Evolutionary conservation across 495 filamentous ascomycete genomes (phyloP).

Genomic region (Parathielavia hyrcaniae): DNA sequence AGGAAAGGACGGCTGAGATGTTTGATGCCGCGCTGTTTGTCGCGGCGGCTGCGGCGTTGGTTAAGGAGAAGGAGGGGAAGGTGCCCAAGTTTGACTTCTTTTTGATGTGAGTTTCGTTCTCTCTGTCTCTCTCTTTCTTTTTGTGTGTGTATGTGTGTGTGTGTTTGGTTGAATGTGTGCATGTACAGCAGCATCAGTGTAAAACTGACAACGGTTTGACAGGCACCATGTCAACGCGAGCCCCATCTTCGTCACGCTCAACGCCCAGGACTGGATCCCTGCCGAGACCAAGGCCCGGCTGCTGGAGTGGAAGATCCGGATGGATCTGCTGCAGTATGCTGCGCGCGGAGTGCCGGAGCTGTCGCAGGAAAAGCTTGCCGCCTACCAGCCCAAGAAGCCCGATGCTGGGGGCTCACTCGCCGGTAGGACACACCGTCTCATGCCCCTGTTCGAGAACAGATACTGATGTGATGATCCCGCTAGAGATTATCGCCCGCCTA

Average conservation of each 20-base stretch:
- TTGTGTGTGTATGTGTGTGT: neutral
- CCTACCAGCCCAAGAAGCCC: conserved; percentile 43
- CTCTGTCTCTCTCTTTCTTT: neutral
- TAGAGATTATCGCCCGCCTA: conserved; percentile 51
- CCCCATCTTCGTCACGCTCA: conserved; percentile 39
- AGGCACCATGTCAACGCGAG: conserved; percentile 42
- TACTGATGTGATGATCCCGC: neutral
- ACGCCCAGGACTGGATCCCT: conserved; percentile 38
- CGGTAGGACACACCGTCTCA: neutral
- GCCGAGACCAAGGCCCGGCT: conserved; percentile 52
- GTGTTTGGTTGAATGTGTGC: neutral
- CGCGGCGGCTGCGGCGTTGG: conserved; percentile 50
- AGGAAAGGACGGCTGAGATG: conserved; percentile 71
- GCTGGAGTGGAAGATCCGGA: conserved; percentile 68
- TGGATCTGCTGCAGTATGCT: conserved; percentile 62
- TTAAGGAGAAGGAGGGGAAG: conserved; percentile 53
- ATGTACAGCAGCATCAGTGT: neutral
- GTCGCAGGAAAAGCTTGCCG: conserved; percentile 47
- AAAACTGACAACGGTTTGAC: neutral
- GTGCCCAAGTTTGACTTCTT: conserved; percentile 74
- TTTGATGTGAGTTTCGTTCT: conserved; percentile 48
- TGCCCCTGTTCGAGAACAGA: neutral
- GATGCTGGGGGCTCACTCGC: neutral
- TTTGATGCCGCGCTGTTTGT: conserved; percentile 60
- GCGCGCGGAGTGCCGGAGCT: conserved; percentile 53